Percentiles rank a stretch among this genome's conserved stretches.
Conservation (phyloP, 768 basidiomycete genomes). For the Collybiopsis luxurians region DNA sequence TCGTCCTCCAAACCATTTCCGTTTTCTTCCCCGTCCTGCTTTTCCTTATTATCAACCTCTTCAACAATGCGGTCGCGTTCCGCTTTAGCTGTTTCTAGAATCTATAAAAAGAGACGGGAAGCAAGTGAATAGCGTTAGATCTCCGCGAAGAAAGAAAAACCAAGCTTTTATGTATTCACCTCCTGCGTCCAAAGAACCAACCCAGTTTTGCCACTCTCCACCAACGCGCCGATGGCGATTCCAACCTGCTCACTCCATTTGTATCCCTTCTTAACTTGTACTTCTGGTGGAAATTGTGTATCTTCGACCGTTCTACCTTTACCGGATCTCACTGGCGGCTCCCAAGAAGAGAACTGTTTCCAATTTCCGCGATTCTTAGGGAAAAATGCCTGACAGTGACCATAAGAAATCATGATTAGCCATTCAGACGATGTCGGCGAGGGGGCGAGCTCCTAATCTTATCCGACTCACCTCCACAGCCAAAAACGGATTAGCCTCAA, state of each 20-base stretch:
- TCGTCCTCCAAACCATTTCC: slow-evolving; percentile 30
- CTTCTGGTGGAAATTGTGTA: slow-evolving; percentile 55
- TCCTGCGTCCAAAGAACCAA: slow-evolving; percentile 81
- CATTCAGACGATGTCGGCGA: too few species aligned
- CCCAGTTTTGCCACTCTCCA: slow-evolving; percentile 59
- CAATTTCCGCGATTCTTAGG: slow-evolving; percentile 86
- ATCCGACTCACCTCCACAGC: slow-evolving; percentile 74
- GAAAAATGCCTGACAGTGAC: slow-evolving; percentile 66
- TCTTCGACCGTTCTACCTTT: slow-evolving; percentile 38
- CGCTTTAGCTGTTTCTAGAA: slow-evolving; percentile 56
- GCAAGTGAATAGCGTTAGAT: too few species aligned
- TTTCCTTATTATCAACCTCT: slow-evolving; percentile 48
- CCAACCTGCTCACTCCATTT: slow-evolving; percentile 89
- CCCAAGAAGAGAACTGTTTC: slow-evolving; percentile 82
- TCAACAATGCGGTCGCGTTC: slow-evolving; percentile 60
- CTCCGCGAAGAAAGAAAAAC: not conserved
- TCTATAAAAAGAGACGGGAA: too few species aligned
- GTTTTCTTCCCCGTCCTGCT: slow-evolving; percentile 26
- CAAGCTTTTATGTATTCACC: slow-evolving; percentile 42
- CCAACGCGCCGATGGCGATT: slow-evolving; percentile 73
- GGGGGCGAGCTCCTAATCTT: too few species aligned
- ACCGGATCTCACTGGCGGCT: slow-evolving; percentile 40
- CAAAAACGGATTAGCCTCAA: slow-evolving; percentile 81
- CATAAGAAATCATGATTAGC: too few species aligned
- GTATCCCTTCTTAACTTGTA: slow-evolving; percentile 84